Base-by-base conservation (phyloP, 352 stramenopile species). In the Elongisporangium senticosum region DNA sequence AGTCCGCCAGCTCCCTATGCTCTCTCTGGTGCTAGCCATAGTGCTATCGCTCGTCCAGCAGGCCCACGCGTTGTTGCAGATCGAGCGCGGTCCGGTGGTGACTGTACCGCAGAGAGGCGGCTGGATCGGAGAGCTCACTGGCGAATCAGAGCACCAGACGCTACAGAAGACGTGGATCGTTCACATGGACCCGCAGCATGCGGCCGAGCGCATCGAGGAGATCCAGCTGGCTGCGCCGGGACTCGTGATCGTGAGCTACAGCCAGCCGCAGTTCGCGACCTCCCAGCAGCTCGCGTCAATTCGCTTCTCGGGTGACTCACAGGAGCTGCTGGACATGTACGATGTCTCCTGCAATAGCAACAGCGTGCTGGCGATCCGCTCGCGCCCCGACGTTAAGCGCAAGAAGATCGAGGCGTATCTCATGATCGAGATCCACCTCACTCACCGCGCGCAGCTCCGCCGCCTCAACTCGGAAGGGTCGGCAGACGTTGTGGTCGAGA, bases 311-410 rank as follows among this genome's bases (percentile, higher is more conserved):
- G 55, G 55, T 0, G 14, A 59, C n/a, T 59, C 55, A 7, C 39
- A n/a, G 23, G 55, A 59, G 22, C 17, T 59, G 37, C 40, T 59
- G 39, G 55, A 59, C n/a, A 40, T 59, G 28, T 59, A 53, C 17
- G 55, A 59, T 14, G 55, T 59, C 55, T 40, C 52, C 4, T 53
- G 39, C 2, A 59, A 8, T 17, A 39, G 39, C 22, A 14, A 47
- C 15, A 47, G 55, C 1, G 23, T 28, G 55, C 14, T 59, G n/a
- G 55, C 51, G 22, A 59, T 59, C 55, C 55, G 55, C 39, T 47
- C 37, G 23, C 55, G 55, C 21, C 37, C 15, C 4, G 23, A 47
- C 5, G 14, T 53, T 17, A 21, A 23, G 23, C 19, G 14, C 22
- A 43, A 14, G 20, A 24, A 39, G 20, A 14, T 59, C 19, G 40